phyloP scores from a whole-genome alignment of 441 rosid species.

The Omphalea diandra region DNA sequence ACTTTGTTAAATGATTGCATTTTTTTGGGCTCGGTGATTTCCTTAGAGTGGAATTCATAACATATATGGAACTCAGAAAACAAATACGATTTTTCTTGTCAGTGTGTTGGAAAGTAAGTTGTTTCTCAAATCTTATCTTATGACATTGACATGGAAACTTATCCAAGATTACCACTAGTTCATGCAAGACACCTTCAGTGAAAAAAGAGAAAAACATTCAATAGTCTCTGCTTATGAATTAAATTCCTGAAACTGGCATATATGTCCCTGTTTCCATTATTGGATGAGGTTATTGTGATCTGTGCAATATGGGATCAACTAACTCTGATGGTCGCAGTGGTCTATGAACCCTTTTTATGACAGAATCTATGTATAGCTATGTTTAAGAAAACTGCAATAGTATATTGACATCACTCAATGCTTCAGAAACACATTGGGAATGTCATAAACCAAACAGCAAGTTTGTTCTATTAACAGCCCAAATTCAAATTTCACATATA shows the following conservation, averaged over 20 bases:
- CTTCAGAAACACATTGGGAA: no score
- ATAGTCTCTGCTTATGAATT: background rate
- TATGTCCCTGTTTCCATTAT: no score
- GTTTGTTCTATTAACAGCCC: background rate
- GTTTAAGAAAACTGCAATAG: constrained; percentile 5
- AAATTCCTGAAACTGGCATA: no score
- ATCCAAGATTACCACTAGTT: no score
- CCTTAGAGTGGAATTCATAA: constrained; percentile 19
- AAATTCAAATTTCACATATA: background rate
- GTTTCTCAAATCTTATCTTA: background rate
- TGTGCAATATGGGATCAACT: background rate
- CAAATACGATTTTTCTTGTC: constrained; percentile 5
- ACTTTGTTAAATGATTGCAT: constrained; percentile 24
- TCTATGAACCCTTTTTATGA: no score
- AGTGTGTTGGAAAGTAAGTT: background rate
- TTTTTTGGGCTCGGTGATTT: constrained; percentile 26
- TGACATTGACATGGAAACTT: background rate
- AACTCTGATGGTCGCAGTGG: background rate
- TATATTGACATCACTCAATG: no score
- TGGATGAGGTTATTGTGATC: no score
- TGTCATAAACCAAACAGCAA: no score
- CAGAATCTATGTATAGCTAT: background rate
- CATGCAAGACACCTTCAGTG: no score
- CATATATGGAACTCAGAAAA: constrained; percentile 7
- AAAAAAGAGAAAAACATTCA: no score